Evolutionary conservation across 169 alveolate species (phyloP), one percentile per base, ranked within the genome.

Genomic region (Blepharisma undulans): DNA sequence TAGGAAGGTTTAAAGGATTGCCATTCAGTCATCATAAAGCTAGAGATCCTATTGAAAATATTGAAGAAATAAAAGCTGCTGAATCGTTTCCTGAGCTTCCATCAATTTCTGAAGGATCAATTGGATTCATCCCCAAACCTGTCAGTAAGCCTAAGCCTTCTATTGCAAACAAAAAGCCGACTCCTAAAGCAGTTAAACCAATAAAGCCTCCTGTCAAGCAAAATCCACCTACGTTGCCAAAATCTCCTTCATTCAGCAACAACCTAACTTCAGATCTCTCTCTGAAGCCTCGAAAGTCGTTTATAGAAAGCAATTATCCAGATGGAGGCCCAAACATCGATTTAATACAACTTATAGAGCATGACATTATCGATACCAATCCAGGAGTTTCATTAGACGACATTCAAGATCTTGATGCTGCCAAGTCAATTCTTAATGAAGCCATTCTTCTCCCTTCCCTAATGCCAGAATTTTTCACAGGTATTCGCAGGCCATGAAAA

Each of bases 401-500:
- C 88, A 96, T 96, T 36, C 97, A 97, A n/a, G 98, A 95, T 48
- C 84, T 96, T 72, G 96, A 93, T 76, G 97, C 93, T 30, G 98
- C 98, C 4, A 96, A 96, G 92, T 93, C 90, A 48, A 88, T 95
- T 6, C 91, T 96, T 25, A 89, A 94, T 76, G 97, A 95, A 88
- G 97, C 97, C 12, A 97, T 94, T 71, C 88, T 95, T 34, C 88
- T 95, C 22, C 97, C 97, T 32, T 80, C 94, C 60, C 89, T 93
- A 1, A 94, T 94, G 86, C 97, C 97, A 22, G 94, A 95, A 72
- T 94, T 92, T 90, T 96, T 96, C 71, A 92, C 90, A 72, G 97
- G 97, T n/a, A 94, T 95, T 71, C 88, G 97, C 7, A 95, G 94
- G 86, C 98, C 98, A 18, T 98, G 98, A 25, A 97, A 97, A 95